Evolutionary conservation across 2,329 filamentous ascomycete genomes (phyloP), one percentile per base, ranked within the genome.

Genomic region (Venturia effusa): DNA sequence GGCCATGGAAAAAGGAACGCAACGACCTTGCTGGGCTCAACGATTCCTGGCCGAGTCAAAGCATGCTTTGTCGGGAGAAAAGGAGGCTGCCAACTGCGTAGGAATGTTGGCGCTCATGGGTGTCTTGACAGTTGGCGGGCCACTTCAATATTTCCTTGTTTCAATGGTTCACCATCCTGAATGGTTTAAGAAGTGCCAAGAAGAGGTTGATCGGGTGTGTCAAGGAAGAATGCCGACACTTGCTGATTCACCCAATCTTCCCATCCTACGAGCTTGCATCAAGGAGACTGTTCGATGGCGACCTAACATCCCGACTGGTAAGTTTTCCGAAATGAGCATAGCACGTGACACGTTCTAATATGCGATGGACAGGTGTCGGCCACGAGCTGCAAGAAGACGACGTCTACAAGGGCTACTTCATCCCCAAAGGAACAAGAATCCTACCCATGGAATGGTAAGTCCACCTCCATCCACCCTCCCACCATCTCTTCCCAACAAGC

Each of bases 301-400:
- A 62, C 80, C 80, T 37, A 80, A 83, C 11, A 80, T 81, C 6
- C 83, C 81, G 34, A 80, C 64, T 37, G 61, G 77, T 60, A 24
- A 40, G 80, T 76, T 66, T 43, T 74, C 68, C 22, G 24, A n/a
- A 43, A 30, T 41, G 11, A 10, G 17, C 3, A 13, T 10, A 40
- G 32, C 41, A 45, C 41, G 37, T 55, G 22, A 63, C 24, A 37
- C 37, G 62, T 10, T 15, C 59, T 60, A 60, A 60, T 15, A 41
- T 60, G 0, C 3, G 3, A 24, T n/a, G n/a, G n/a, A n/a, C 62
- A 74, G 78, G 77, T 3, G 81, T 84, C 5, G 80, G 81, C 0
- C 81, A 84, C 66, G 78, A 80, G 0, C 70, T 78, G 3, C 79
- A 80, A 63, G 74, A 78, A 63, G 81, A 83, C 61, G 80, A 83